These are phyloP conservation scores for Cryptococcus depauperatus DNA, from an alignment of 1,284 basidiomycete species.

Conservation along the genomic window DNA sequence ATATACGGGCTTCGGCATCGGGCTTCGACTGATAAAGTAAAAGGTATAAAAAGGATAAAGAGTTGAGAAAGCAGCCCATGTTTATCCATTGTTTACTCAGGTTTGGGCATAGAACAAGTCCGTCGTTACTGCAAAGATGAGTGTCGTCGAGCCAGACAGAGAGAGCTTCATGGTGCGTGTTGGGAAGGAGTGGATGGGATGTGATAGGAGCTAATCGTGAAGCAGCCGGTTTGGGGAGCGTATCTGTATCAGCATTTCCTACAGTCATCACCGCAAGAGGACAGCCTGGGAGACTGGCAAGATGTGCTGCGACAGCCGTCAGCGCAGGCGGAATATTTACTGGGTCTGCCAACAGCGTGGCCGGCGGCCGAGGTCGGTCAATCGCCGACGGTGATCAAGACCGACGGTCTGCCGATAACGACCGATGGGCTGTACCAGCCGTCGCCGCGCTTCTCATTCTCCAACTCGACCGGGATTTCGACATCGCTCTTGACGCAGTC, in stretches of 20 bases:
- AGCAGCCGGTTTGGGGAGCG: conserved; percentile 33
- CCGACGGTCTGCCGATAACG: conserved; percentile 5
- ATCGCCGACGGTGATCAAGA: conserved; percentile 6
- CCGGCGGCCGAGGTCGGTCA: conserved; percentile 6
- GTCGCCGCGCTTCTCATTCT: conserved; percentile 1
- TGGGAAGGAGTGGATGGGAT: too few species aligned
- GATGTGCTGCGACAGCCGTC: too few species aligned
- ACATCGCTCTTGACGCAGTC: conserved; percentile 25
- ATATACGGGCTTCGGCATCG: neutral
- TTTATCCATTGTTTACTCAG: too few species aligned
- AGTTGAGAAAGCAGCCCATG: too few species aligned
- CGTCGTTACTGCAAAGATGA: too few species aligned
- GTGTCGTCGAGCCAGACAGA: too few species aligned
- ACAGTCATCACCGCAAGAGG: conserved; percentile 27
- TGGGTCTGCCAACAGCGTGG: conserved; percentile 6
- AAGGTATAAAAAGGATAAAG: too few species aligned
- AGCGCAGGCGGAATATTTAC: conserved; percentile 19
- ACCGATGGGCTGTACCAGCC: conserved; percentile 3
- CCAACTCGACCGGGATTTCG: conserved; percentile 19
- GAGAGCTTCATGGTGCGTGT: too few species aligned
- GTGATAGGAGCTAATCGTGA: too few species aligned
- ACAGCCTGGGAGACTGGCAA: too few species aligned
- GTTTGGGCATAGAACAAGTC: too few species aligned
- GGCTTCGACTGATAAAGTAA: too few species aligned
- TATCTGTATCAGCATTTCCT: conserved; percentile 40